Percentiles rank a stretch among this genome's conserved stretches.
phyloP scores from a whole-genome alignment of 1,284 basidiomycete species.

The Ganoderma boninense region DNA sequence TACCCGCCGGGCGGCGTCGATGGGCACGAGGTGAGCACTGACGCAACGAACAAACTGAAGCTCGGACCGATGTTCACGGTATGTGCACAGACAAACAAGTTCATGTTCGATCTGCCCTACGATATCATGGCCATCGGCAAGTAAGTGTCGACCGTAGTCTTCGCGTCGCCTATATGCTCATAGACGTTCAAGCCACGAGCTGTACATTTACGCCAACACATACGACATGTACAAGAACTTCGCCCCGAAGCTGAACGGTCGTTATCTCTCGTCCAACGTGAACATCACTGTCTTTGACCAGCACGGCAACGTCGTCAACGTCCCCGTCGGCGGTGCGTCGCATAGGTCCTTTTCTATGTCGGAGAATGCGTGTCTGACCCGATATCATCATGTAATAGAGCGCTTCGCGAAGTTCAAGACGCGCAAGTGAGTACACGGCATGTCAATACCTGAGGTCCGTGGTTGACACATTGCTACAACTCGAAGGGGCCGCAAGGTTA shows the following conservation, averaged over 20 bases:
- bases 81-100: conserved; percentile 63
- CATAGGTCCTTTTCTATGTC: neutral
- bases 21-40: conserved; percentile 65
- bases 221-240: conserved; percentile 85
- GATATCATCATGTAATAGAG: conserved; percentile 42
- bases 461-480: neutral
- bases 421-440: conserved; percentile 29
- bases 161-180: neutral
- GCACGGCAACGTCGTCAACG: conserved; percentile 55
- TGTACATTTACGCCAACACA: conserved; percentile 82
- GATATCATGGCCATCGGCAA: conserved; percentile 90
- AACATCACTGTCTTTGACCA: conserved; percentile 79
- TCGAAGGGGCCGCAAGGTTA: conserved; percentile 72
- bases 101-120: conserved; percentile 80
- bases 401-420: conserved; percentile 83
- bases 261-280: conserved; percentile 85
- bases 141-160: conserved; percentile 45
- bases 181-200: conserved; percentile 69
- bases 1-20: conserved; percentile 76
- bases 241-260: conserved; percentile 73
- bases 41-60: neutral
- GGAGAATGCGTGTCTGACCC: neutral
- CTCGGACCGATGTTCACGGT: conserved; percentile 4
- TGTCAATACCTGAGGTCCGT: neutral
- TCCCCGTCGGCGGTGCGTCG: conserved; percentile 69